phyloP scores from a whole-genome alignment of 495 filamentous ascomycete genomes.

The Rhypophila decipiens region DNA sequence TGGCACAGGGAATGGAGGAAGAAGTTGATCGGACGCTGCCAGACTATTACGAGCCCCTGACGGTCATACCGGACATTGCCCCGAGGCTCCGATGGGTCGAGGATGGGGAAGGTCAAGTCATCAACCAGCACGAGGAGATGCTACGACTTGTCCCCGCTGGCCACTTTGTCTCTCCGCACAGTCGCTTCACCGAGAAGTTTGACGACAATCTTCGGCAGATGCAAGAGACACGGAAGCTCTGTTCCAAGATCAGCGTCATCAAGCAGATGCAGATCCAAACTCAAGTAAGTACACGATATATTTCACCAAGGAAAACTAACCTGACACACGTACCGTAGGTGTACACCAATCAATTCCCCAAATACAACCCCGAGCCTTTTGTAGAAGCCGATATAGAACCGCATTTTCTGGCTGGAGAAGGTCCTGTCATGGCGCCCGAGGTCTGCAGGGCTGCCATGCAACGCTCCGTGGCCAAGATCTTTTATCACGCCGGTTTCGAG shows the following conservation, averaged over 20 bases:
- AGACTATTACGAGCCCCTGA: constrained; percentile 88
- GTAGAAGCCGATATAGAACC: constrained; percentile 76
- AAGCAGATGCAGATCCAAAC: constrained; percentile 99
- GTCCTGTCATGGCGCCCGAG: constrained; percentile 75
- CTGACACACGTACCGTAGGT: constrained; percentile 48
- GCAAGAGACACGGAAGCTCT: constrained; percentile 94
- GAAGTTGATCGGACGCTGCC: constrained; percentile 74
- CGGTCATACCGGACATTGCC: constrained; percentile 76
- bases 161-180: constrained; percentile 70
- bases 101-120: constrained; percentile 76
- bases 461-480: constrained; percentile 85
- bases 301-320: background rate
- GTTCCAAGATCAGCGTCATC: constrained; percentile 91
- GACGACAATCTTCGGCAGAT: constrained; percentile 89
- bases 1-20: constrained; percentile 87
- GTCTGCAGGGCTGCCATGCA: constrained; percentile 78
- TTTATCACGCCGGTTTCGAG: constrained; percentile 95
- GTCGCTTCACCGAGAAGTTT: constrained; percentile 69
- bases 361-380: constrained; percentile 91
- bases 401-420: constrained; percentile 79
- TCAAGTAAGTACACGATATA: constrained; percentile 55
- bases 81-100: constrained; percentile 75
- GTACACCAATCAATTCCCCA: constrained; percentile 96
- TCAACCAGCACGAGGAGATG: constrained; percentile 78
- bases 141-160: constrained; percentile 66